Base-by-base conservation (phyloP, 2,329 filamentous ascomycete genomes). In the Penicillium sp. region DNA sequence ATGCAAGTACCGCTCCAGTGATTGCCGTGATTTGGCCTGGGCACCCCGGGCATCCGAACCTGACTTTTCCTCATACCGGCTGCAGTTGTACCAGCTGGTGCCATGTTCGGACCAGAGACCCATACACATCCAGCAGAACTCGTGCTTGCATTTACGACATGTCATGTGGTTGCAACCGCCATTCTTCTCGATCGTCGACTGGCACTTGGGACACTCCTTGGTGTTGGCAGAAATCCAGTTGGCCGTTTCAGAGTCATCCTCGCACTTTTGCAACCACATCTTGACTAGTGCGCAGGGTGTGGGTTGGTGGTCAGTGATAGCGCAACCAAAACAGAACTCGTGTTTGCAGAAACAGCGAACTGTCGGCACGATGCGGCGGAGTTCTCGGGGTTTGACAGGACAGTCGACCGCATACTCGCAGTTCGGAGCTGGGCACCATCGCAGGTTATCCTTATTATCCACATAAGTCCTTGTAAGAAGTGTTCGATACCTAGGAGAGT, bases 111-210 rank as follows among this genome's bases (percentile, higher is more conserved):
- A 95, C 94, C 94, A 99, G 1, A 96, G 80, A 0, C 94, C 94
- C 94, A 99, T 99, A 70, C 94, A 99, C 89, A 99, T 97, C 94
- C 94, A 99, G 77, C 94, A 99, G 69, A 99, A 97, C 69, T 97
- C 92, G 69, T 97, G 88, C 69, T 92, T 91, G 79, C 92, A 97
- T 74, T 97, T 97, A 54, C 92, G 82, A 72, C 92, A 97, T 0
- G 92, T 97, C 92, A 97, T 97, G 74, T 97, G 92, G 77, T 97
- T 97, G 79, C 92, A 97, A 3, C 92, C 92, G 50, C 92, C 92
- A 63, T 99, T 99, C 84, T 99, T 99, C 77, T 99, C 94, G 43
- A 99, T 99, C 0, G 94, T 99, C 2, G 93, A 97, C 65, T 90
- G 86, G 75, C 94, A 99, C 72, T 89, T 94, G 0, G 94, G 93